Conservation (phyloP, 208 protist genomes). For the Herpetomonas tarakana region DNA sequence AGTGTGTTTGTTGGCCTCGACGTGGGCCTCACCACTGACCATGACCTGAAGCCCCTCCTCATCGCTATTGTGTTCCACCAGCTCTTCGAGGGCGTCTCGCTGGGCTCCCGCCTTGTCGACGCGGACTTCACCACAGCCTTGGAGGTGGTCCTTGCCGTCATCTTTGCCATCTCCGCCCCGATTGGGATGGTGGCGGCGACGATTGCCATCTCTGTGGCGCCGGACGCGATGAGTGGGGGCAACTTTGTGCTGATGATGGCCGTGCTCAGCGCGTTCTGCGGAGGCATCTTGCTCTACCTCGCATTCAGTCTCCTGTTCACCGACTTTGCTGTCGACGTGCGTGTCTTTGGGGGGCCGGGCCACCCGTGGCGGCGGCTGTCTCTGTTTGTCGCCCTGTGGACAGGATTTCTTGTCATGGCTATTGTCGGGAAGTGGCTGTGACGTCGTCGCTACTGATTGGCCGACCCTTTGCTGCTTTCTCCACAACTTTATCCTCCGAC, state of each 20-base stretch:
- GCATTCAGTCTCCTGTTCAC: constrained; percentile 40
- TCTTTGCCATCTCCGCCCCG: constrained; percentile 30
- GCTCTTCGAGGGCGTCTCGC: constrained; percentile 41
- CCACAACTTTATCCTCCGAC: too few species aligned
- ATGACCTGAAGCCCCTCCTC: constrained; percentile 24
- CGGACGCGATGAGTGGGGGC: constrained; percentile 12
- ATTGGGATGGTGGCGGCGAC: constrained; percentile 17
- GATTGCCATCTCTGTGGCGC: constrained; percentile 7
- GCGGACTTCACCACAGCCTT: constrained; percentile 18
- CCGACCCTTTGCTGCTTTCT: too few species aligned
- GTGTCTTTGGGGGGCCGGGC: background rate
- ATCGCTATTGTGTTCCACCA: constrained; percentile 47
- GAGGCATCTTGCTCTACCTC: constrained; percentile 52
- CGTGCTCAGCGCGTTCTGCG: constrained; percentile 29
- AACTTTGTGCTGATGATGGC: constrained; percentile 25
- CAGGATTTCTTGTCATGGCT: background rate
- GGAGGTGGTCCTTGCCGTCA: constrained; percentile 19
- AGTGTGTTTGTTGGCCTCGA: constrained; percentile 44
- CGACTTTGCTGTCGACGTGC: constrained; percentile 30
- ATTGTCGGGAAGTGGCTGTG: constrained; percentile 3
- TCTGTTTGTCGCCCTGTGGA: constrained; percentile 1
- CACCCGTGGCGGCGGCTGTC: background rate
- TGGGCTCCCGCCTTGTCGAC: constrained; percentile 38
- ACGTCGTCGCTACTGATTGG: background rate
- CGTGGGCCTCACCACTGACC: constrained; percentile 26